Evolutionary conservation across 495 filamentous ascomycete genomes (phyloP), one percentile per base, ranked within the genome.

Genomic region (Aspergillus incahuasiensis): DNA sequence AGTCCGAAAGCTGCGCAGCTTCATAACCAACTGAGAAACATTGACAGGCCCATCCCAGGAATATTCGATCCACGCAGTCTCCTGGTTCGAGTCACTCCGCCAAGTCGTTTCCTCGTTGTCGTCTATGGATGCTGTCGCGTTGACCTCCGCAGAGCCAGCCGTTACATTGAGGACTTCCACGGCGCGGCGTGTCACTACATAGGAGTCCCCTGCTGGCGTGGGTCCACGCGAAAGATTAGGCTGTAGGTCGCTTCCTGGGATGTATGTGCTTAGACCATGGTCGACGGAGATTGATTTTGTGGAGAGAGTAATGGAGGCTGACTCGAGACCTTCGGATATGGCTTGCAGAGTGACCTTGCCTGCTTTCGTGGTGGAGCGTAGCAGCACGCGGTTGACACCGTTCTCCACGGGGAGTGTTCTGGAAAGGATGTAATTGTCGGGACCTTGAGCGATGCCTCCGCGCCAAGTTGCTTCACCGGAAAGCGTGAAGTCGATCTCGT

Each of bases 31-130:
- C 39, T 52, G 55, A 5, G 44, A 43, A 6, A 57, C 39, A 20
- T 52, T 57, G 1, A 45, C 25, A 16, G 40, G 39, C 3, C 7
- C 39, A 12, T 46, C 25, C 55, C 47, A 52, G 5, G 40, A 15
- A 46, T 57, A 57, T 38, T 51, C 16, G 9, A 57, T 52, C 55
- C 48, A 46, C 5, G 38, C 55, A 20, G 19, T 24, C 6, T 57
- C 39, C 32, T 32, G 11, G 13, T 30, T 5, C 4, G 48, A 42
- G 12, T 38, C 39, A 13, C 40, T 51, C 15, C 22, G 21, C 55
- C 55, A 57, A 16, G 16, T 21, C 15, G 41, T 21, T n/a, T 56
- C 32, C 8, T 56, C 46, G 24, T 56, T 18, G 20, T 56, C 46
- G 32, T 50, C 54, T 12, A 12, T 50, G 13, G 46, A 43, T 5